Evolutionary conservation across 2,329 filamentous ascomycete genomes (phyloP).

Genomic region (Paracamarosporium sp.): DNA sequence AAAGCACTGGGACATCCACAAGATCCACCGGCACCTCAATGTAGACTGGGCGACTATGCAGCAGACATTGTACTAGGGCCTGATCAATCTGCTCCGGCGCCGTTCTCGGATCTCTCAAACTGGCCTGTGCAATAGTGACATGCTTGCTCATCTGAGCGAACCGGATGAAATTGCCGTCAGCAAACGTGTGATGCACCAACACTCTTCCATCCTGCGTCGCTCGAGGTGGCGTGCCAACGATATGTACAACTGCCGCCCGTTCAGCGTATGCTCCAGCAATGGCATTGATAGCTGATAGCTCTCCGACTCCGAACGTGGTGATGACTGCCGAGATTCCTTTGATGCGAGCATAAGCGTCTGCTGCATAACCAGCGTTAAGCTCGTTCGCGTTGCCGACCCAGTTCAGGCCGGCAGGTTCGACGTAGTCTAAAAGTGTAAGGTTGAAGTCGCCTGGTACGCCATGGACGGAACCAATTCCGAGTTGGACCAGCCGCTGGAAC

Average conservation of each 20-base stretch:
- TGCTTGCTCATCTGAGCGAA: slow-evolving; percentile 59
- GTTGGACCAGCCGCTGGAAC: slow-evolving; percentile 38
- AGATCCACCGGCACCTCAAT: slow-evolving; percentile 64
- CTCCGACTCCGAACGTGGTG: slow-evolving; percentile 77
- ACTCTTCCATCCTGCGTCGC: slow-evolving; percentile 52
- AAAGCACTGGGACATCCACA: slow-evolving; percentile 48
- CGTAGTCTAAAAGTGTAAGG: slow-evolving; percentile 41
- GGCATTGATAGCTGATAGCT: slow-evolving; percentile 74
- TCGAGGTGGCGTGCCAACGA: slow-evolving; percentile 61
- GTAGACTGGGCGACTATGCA: slow-evolving; percentile 63
- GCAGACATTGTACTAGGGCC: slow-evolving; percentile 57
- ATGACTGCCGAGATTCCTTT: slow-evolving; percentile 70
- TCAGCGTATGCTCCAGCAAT: slow-evolving; percentile 78
- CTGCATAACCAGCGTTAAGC: slow-evolving; percentile 61
- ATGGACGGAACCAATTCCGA: slow-evolving; percentile 49
- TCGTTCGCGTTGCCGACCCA: slow-evolving; percentile 62
- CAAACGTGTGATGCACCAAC: slow-evolving; percentile 71
- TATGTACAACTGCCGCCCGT: slow-evolving; percentile 70
- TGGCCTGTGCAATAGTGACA: slow-evolving; percentile 54
- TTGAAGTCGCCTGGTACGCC: slow-evolving; percentile 51
- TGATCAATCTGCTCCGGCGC: slow-evolving; percentile 60
- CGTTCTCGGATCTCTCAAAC: slow-evolving; percentile 53
- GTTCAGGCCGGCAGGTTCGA: slow-evolving; percentile 42
- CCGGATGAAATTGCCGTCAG: slow-evolving; percentile 61
- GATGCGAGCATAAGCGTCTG: slow-evolving; percentile 62